Conservation (phyloP, 345 rosid species). For the Hevea brasiliensis region DNA sequence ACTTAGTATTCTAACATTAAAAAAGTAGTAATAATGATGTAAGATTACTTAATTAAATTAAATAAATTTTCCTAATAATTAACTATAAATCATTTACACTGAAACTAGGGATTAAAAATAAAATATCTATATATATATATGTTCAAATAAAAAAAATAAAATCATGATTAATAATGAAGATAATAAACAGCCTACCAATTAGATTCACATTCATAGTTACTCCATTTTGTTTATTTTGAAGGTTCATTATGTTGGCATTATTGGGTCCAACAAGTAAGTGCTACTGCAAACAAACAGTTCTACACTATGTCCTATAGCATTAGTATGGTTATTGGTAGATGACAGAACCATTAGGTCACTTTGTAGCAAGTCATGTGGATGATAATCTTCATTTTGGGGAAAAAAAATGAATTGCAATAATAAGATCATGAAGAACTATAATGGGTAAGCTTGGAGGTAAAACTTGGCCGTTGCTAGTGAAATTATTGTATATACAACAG, state of each 20-base stretch:
- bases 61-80: background rate
- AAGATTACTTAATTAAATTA: background rate
- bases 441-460: too few species aligned
- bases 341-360: slow-evolving; percentile 11
- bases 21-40: background rate
- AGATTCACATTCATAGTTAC: background rate
- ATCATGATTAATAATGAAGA: background rate
- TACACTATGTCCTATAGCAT: slow-evolving; percentile 2
- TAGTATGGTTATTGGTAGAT: slow-evolving; percentile 12
- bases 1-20: too few species aligned
- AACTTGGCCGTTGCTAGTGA: too few species aligned
- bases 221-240: background rate
- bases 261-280: slow-evolving; percentile 20
- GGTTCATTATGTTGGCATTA: slow-evolving; percentile 25
- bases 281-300: background rate
- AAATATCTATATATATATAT: too few species aligned
- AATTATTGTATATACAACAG: too few species aligned
- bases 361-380: background rate
- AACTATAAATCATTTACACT: background rate
- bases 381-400: background rate
- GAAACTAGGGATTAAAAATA: background rate
- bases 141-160: background rate
- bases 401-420: too few species aligned
- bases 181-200: background rate
- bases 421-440: too few species aligned